Percentiles rank a stretch among this genome's conserved stretches.
Conservation (phyloP, 306 rosid species). For the Bauhinia variegata region DNA sequence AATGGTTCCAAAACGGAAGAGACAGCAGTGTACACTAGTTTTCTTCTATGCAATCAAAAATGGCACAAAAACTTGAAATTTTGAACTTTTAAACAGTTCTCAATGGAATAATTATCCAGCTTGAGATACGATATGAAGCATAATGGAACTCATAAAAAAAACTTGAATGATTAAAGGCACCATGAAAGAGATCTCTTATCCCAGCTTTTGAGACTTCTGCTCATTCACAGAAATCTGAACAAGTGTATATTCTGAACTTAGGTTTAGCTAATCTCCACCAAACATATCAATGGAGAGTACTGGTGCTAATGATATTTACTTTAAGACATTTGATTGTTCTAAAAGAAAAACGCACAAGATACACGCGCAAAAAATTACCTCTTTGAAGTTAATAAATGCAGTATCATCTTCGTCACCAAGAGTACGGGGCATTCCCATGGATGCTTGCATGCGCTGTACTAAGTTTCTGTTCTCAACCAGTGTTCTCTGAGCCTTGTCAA, state of each 20-base stretch:
- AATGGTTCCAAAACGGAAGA: slow-evolving; percentile 24
- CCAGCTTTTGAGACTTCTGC: neutral
- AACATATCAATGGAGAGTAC: neutral
- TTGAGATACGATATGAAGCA: slow-evolving; percentile 15
- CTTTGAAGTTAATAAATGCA: slow-evolving; percentile 76
- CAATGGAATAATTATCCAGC: neutral
- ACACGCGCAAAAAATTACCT: slow-evolving; percentile 47
- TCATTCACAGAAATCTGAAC: neutral
- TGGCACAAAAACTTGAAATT: neutral
- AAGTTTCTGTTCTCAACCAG: slow-evolving; percentile 74
- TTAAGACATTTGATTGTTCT: neutral
- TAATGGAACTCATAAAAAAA: slow-evolving; percentile 4
- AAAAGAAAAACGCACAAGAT: neutral
- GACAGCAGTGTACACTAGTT: neutral
- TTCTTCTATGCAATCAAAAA: slow-evolving; percentile 10
- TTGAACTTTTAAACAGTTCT: slow-evolving; percentile 16
- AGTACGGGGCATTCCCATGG: slow-evolving; percentile 51
- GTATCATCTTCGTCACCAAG: slow-evolving; percentile 54
- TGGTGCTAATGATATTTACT: neutral
- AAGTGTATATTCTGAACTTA: neutral
- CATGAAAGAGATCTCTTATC: neutral
- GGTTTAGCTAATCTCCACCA: neutral
- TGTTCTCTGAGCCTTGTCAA: slow-evolving; percentile 77
- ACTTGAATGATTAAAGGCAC: slow-evolving; percentile 13
- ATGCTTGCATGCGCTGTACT: slow-evolving; percentile 70